Percentiles rank a stretch among this genome's conserved stretches.
Evolutionary conservation across 148 eudicot genomes (phyloP).

Genomic region (Heliosperma pusillum): DNA sequence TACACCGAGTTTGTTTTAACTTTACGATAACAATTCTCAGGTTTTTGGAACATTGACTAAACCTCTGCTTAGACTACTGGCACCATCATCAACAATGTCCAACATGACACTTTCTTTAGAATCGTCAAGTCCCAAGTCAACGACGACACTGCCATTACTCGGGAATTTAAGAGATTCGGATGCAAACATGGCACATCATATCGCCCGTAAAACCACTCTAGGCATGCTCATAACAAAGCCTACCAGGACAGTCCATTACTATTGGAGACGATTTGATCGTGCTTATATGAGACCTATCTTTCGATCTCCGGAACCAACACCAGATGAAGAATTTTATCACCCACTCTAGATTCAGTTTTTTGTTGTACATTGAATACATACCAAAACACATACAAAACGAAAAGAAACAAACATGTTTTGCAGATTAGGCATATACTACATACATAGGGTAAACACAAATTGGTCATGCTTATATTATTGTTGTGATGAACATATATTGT

Average conservation of each 20-base stretch:
- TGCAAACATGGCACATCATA: slow-evolving; percentile 17
- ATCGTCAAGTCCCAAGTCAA: slow-evolving; percentile 36
- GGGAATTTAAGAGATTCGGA: slow-evolving; percentile 28
- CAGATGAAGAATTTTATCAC: slow-evolving; percentile 6
- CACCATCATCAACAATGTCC: slow-evolving; percentile 21
- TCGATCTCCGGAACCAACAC: slow-evolving; percentile 22
- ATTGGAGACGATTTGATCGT: slow-evolving; percentile 53
- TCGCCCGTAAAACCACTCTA: slow-evolving; percentile 26
- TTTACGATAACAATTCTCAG: slow-evolving; percentile 19
- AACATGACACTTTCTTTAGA: slow-evolving; percentile 24
- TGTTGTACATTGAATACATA: too few relatives aligned
- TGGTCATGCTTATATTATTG: too few relatives aligned
- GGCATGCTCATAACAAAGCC: slow-evolving; percentile 38
- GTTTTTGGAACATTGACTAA: slow-evolving; percentile 53
- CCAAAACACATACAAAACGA: too few relatives aligned
- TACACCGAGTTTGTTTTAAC: too few relatives aligned
- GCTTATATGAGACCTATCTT: slow-evolving; percentile 55
- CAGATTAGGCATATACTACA: too few relatives aligned
- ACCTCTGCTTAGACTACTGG: slow-evolving; percentile 40
- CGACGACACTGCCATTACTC: slow-evolving; percentile 38
- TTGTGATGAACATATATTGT: too few relatives aligned
- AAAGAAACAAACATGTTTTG: too few relatives aligned
- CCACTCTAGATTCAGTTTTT: too few relatives aligned
- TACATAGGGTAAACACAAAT: too few relatives aligned
- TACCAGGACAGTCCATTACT: slow-evolving; percentile 39